Base-by-base conservation (phyloP, 129 eudicot genomes). In the Centrapalus pauciflorus region DNA sequence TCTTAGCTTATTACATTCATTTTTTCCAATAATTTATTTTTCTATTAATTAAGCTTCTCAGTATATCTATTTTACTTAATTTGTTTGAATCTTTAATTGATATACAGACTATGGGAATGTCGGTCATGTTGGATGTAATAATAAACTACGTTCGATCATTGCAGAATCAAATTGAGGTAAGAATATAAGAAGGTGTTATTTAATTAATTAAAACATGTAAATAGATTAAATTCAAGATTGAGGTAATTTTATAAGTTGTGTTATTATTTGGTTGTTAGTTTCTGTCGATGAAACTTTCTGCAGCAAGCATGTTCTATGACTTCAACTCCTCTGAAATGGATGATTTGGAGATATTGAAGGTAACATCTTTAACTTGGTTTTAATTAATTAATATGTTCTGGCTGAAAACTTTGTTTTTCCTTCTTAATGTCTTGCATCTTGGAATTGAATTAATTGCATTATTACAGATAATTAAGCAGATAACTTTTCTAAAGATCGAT, bases 91-190 rank as follows among this genome's bases (percentile, higher is more conserved):
- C n/a, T n/a, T n/a, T n/a, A n/a, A n/a, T 66, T 60, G 35, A 40
- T 66, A 64, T 68, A n/a, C n/a, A 90, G 95, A 80, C 97, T 1
- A 90, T 90, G 97, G 95, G 97, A 55, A 87, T 90, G 97, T 89
- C 97, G 8, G 89, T 90, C 41, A 87, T 87, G 97, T 73, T 90
- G 75, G 97, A 90, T 71, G 95, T 90, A 11, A 87, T 87, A 34
- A 90, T 84, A 64, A 90, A 87, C 33, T 90, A 90, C 66, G 93
- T 90, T 17, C 76, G 83, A 33, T 90, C 97, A 4, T 54, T 90
- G 71, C 95, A 90, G 50, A 87, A 90, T 56, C 97, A 90, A 74
- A 90, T 87, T 27, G 97, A 90, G 93, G 97, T 90, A 77, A n/a
- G n/a, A n/a, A n/a, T n/a, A 66, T 9, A 3, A 5, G 4, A 20